These are phyloP conservation scores for Trichoderma koningii DNA, from an alignment of 2,329 filamentous ascomycete species.

Conservation along the genomic window DNA sequence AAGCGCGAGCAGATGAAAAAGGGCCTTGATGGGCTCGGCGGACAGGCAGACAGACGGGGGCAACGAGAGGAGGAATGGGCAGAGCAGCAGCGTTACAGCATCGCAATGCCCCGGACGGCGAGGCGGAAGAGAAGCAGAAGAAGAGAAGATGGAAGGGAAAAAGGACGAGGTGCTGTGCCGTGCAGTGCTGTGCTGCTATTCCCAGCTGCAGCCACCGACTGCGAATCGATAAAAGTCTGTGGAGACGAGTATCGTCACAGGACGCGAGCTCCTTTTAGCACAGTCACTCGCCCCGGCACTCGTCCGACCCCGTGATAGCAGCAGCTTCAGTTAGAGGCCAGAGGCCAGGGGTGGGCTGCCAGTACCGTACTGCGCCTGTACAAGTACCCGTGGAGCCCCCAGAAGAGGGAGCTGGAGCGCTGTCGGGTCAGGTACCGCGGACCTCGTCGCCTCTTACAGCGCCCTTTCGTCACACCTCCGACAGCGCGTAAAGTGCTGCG, in stretches of 20 bases:
- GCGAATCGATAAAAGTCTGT: conserved; percentile 27
- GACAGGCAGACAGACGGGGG: conserved; percentile 17
- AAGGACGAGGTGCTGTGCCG: too few species aligned
- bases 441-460: too few species aligned
- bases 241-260: conserved; percentile 29
- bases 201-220: conserved; percentile 1
- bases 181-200: not conserved
- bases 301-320: conserved; percentile 29
- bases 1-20: not conserved
- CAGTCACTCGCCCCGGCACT: conserved; percentile 29
- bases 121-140: too few species aligned
- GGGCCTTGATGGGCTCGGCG: conserved; percentile 23
- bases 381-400: not conserved
- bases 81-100: conserved; percentile 9
- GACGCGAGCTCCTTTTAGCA: conserved; percentile 29
- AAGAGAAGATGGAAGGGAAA: too few species aligned
- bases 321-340: too few species aligned
- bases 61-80: not conserved
- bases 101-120: not conserved
- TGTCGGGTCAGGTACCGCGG: too few species aligned
- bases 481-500: not conserved
- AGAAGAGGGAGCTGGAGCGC: too few species aligned
- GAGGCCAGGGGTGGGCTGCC: too few species aligned
- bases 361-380: not conserved
- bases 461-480: too few species aligned